Conservation (phyloP, 768 basidiomycete genomes). For the Naganishia antarctica region DNA sequence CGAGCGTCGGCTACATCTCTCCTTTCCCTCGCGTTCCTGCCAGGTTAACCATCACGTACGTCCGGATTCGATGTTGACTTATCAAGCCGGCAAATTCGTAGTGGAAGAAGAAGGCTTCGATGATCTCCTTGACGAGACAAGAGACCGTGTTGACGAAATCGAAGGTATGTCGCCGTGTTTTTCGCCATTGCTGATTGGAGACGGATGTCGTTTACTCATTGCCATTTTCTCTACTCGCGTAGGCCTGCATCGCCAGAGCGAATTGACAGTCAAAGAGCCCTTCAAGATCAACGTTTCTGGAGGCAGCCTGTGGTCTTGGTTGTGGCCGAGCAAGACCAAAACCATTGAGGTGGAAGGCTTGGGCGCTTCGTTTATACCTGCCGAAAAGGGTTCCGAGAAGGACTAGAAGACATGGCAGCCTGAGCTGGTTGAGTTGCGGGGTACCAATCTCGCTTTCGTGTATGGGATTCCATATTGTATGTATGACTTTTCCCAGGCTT, state of each 20-base stretch:
- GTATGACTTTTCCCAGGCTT: too few relatives aligned
- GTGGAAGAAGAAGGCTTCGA: constrained; percentile 73
- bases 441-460: too few relatives aligned
- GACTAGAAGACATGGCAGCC: not conserved
- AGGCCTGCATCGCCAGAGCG: constrained; percentile 48
- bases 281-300: constrained; percentile 41
- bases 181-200: not conserved
- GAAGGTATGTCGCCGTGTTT: constrained; percentile 55
- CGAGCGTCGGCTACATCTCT: too few relatives aligned
- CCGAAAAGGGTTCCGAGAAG: constrained; percentile 26
- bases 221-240: not conserved
- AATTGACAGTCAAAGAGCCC: constrained; percentile 47
- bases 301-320: constrained; percentile 23
- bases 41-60: constrained; percentile 70
- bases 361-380: constrained; percentile 60
- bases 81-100: constrained; percentile 67
- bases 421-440: not conserved
- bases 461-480: too few relatives aligned
- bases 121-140: constrained; percentile 66
- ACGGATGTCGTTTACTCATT: not conserved
- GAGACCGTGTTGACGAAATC: constrained; percentile 76
- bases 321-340: constrained; percentile 30
- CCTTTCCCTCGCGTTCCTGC: not conserved
- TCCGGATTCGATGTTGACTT: constrained; percentile 71
- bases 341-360: constrained; percentile 43